These are phyloP conservation scores for Triangularia setosa DNA, from an alignment of 2,329 filamentous ascomycete genomes.

Conservation along the genomic window DNA sequence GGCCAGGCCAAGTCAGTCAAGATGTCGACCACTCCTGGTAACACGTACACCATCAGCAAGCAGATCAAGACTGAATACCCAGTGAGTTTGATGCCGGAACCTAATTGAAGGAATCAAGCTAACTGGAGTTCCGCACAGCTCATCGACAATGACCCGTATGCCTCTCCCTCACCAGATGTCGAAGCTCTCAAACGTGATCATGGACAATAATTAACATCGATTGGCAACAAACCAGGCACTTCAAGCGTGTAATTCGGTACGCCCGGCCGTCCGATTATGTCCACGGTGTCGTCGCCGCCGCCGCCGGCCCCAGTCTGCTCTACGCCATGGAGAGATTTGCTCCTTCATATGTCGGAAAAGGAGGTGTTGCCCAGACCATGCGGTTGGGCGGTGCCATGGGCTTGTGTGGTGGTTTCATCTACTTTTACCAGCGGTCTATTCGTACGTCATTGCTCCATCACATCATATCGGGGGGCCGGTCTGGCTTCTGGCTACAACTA, in stretches of 20 bases:
- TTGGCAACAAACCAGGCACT: slow-evolving; percentile 58
- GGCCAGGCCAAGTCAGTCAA: slow-evolving; percentile 25
- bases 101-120: slow-evolving; percentile 23
- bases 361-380: slow-evolving; percentile 79
- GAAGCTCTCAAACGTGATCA: background rate
- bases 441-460: slow-evolving; percentile 54
- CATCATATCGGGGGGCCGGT: background rate
- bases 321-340: slow-evolving; percentile 77
- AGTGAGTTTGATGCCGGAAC: slow-evolving; percentile 50
- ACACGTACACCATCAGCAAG: slow-evolving; percentile 63
- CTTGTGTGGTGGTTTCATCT: slow-evolving; percentile 72
- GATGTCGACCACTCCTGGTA: slow-evolving; percentile 38
- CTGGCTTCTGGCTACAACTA: background rate
- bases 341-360: slow-evolving; percentile 78
- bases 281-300: slow-evolving; percentile 62
- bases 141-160: slow-evolving; percentile 98
- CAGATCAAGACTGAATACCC: slow-evolving; percentile 79
- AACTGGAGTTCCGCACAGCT: slow-evolving; percentile 56
- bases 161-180: slow-evolving; percentile 5
- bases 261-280: slow-evolving; percentile 80
- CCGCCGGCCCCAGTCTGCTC: slow-evolving; percentile 70
- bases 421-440: slow-evolving; percentile 79
- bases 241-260: slow-evolving; percentile 85
- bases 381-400: slow-evolving; percentile 72
- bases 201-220: background rate